Conservation (phyloP, 2,329 filamentous ascomycete species). For the Botryotinia convoluta region DNA sequence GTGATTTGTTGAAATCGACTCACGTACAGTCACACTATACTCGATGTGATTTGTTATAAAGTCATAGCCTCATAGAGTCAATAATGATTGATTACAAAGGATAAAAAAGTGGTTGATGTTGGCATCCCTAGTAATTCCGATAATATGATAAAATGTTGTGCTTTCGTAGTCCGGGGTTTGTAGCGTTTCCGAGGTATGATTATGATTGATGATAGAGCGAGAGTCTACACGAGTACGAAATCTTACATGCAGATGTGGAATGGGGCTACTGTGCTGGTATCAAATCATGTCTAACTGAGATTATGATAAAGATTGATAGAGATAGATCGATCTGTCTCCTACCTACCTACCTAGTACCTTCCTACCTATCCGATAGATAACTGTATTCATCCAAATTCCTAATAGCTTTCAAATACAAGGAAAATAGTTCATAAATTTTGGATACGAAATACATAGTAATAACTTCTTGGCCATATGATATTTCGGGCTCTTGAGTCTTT, state of each 20-base stretch:
- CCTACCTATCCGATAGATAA: background rate
- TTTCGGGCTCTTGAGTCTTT: background rate
- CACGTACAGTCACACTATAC: background rate
- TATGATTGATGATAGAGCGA: background rate
- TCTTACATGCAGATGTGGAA: slow-evolving; percentile 7
- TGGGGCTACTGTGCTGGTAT: background rate
- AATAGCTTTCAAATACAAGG: background rate
- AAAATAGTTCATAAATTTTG: background rate
- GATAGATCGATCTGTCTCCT: background rate
- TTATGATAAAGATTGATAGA: background rate
- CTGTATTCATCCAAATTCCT: background rate
- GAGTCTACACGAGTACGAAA: slow-evolving; percentile 2
- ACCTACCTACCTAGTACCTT: too few relatives aligned
- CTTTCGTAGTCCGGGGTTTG: slow-evolving; percentile 6
- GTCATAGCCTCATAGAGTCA: slow-evolving; percentile 5
- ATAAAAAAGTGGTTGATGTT: background rate
- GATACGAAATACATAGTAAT: background rate
- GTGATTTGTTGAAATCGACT: background rate
- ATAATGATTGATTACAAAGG: slow-evolving; percentile 3
- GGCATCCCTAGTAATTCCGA: background rate
- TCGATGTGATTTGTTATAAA: background rate
- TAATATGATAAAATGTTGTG: background rate
- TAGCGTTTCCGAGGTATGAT: background rate
- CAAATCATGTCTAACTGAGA: background rate
- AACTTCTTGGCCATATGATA: background rate